These are phyloP conservation scores for Alloteropsis angusta DNA, from an alignment of 202 grass and related monocot species.

Conservation along the genomic window DNA sequence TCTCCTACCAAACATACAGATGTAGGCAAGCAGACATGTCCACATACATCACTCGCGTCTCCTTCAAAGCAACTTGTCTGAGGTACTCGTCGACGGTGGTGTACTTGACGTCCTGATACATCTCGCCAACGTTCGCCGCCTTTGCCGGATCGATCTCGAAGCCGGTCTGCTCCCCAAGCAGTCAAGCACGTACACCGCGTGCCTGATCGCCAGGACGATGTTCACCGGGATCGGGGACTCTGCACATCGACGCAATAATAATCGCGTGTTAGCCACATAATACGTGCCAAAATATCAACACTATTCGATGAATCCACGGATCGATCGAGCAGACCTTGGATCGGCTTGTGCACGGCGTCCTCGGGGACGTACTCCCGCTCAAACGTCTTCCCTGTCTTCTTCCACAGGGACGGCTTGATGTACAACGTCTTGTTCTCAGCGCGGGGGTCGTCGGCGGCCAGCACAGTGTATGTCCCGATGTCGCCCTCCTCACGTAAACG, in stretches of 20 bases:
- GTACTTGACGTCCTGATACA: slow-evolving; percentile 52
- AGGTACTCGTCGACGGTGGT: slow-evolving; percentile 49
- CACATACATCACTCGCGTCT: no score
- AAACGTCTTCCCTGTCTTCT: slow-evolving; percentile 50
- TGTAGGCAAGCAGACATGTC: no score
- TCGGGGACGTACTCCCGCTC: slow-evolving; percentile 34
- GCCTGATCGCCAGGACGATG: slow-evolving; percentile 31
- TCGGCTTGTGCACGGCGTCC: slow-evolving; percentile 39
- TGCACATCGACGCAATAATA: no score
- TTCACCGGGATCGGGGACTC: slow-evolving; percentile 32
- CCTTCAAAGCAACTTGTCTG: slow-evolving; percentile 24
- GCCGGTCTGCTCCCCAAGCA: slow-evolving; percentile 27
- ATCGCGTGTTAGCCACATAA: no score
- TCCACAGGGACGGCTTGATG: slow-evolving; percentile 39
- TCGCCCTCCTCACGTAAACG: slow-evolving; percentile 42
- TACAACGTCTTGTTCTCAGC: slow-evolving; percentile 43
- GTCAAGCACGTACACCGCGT: slow-evolving; percentile 28
- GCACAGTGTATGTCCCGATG: slow-evolving; percentile 38
- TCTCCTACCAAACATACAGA: no score
- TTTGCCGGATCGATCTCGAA: slow-evolving; percentile 41
- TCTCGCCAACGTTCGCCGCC: slow-evolving; percentile 35
- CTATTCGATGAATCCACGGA: no score
- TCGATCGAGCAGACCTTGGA: slow-evolving; percentile 22
- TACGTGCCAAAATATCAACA: no score
- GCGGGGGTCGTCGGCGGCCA: slow-evolving; percentile 43